These are phyloP conservation scores for Xylaria sp. DNA, from an alignment of 2,329 filamentous ascomycete species.

Conservation along the genomic window DNA sequence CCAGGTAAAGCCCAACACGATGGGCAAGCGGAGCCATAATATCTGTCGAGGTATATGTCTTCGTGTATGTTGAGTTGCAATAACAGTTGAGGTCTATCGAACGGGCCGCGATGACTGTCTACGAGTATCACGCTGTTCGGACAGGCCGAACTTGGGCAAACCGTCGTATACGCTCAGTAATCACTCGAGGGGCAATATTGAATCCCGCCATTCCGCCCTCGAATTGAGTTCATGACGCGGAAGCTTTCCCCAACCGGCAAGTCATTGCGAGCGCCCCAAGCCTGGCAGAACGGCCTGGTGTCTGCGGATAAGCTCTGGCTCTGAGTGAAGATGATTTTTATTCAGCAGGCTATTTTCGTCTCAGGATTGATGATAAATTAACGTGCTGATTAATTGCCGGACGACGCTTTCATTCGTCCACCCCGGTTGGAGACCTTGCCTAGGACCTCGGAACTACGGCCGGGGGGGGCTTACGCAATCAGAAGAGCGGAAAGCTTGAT, in stretches of 20 bases:
- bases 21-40: not conserved
- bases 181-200: slow-evolving; percentile 9
- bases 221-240: slow-evolving; percentile 16
- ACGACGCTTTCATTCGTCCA: slow-evolving; percentile 15
- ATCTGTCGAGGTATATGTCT: not conserved
- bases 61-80: not conserved
- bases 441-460: no score
- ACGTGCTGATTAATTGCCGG: slow-evolving; percentile 21
- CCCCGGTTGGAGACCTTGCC: not conserved
- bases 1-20: not conserved
- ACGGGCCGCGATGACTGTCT: not conserved
- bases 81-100: not conserved
- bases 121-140: not conserved
- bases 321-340: not conserved
- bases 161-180: slow-evolving; percentile 1
- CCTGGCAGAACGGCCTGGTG: slow-evolving; percentile 4
- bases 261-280: slow-evolving; percentile 21
- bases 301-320: slow-evolving; percentile 7
- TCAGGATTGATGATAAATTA: slow-evolving; percentile 20
- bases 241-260: slow-evolving; percentile 7
- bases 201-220: slow-evolving; percentile 12
- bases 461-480: slow-evolving; percentile 25
- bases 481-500: slow-evolving; percentile 11
- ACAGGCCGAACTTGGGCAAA: not conserved
- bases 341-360: slow-evolving; percentile 13